These are phyloP conservation scores for Circinella minor DNA, from an alignment of 371 early-diverging fungal genomes.

Conservation along the genomic window DNA sequence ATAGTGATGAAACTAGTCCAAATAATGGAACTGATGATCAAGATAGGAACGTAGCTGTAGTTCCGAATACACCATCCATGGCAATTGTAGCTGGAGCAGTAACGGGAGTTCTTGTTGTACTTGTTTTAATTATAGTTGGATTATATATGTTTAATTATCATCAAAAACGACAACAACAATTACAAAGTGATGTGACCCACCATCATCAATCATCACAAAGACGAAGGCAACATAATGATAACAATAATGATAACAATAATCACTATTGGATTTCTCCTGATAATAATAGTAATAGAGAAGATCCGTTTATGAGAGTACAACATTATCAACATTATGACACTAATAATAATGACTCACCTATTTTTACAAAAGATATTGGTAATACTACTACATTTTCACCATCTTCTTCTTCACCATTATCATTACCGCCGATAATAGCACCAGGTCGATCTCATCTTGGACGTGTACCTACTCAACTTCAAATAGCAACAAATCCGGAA, in stretches of 20 bases:
- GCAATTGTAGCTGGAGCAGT: constrained; percentile 50
- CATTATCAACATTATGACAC: too few species aligned
- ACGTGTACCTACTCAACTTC: too few species aligned
- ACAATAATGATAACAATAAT: too few species aligned
- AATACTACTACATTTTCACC: too few species aligned
- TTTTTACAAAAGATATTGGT: too few species aligned
- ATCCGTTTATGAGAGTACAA: too few species aligned
- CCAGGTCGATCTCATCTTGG: neutral
- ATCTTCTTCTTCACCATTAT: too few species aligned
- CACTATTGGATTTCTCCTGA: too few species aligned
- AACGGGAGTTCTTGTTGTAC: constrained; percentile 40
- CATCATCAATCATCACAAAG: neutral
- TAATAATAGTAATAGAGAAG: too few species aligned
- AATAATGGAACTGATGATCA: constrained; percentile 11
- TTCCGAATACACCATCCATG: constrained; percentile 31
- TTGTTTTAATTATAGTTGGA: constrained; percentile 37
- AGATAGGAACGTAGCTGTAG: neutral
- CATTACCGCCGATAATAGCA: neutral
- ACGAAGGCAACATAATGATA: neutral
- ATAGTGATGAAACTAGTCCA: neutral
- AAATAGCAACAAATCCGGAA: too few species aligned
- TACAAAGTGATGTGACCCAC: neutral
- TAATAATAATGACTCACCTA: too few species aligned
- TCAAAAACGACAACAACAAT: constrained; percentile 18
- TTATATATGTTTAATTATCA: constrained; percentile 38